These are phyloP conservation scores for Penicillium turbatum DNA, from an alignment of 495 filamentous ascomycete species.

Conservation along the genomic window DNA sequence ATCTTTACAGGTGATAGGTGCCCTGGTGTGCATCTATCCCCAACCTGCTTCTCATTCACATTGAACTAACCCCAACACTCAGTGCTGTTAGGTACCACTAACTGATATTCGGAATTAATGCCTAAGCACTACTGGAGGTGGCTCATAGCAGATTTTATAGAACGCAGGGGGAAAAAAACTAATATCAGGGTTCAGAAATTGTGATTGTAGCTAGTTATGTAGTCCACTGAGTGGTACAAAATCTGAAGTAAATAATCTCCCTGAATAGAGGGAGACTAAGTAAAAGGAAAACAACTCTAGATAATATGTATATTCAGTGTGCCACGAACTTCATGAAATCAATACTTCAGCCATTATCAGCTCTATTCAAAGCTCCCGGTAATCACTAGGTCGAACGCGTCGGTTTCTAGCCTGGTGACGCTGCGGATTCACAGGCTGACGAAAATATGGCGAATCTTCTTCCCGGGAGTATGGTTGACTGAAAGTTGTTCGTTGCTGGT, in stretches of 20 bases:
- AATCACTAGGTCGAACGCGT: constrained; percentile 80
- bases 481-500: constrained; percentile 69
- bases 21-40: too few relatives aligned
- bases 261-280: constrained; percentile 3
- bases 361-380: constrained; percentile 65
- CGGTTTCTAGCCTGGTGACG: constrained; percentile 77
- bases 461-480: constrained; percentile 59
- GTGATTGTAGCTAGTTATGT: not conserved
- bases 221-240: not conserved
- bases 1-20: too few relatives aligned
- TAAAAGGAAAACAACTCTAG: constrained; percentile 8
- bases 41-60: too few relatives aligned
- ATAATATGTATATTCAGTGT: constrained; percentile 10
- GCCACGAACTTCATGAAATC: not conserved
- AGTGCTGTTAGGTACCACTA: not conserved
- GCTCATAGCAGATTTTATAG: too few relatives aligned
- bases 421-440: constrained; percentile 93
- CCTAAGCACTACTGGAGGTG: not conserved
- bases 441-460: constrained; percentile 90
- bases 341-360: not conserved
- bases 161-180: too few relatives aligned
- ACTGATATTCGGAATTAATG: not conserved
- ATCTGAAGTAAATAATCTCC: not conserved
- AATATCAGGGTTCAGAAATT: too few relatives aligned
- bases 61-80: too few relatives aligned